Evolutionary conservation across 139 green algal genomes (phyloP), one percentile per base, ranked within the genome.

Genomic region (Mychonastes homosphaera): DNA sequence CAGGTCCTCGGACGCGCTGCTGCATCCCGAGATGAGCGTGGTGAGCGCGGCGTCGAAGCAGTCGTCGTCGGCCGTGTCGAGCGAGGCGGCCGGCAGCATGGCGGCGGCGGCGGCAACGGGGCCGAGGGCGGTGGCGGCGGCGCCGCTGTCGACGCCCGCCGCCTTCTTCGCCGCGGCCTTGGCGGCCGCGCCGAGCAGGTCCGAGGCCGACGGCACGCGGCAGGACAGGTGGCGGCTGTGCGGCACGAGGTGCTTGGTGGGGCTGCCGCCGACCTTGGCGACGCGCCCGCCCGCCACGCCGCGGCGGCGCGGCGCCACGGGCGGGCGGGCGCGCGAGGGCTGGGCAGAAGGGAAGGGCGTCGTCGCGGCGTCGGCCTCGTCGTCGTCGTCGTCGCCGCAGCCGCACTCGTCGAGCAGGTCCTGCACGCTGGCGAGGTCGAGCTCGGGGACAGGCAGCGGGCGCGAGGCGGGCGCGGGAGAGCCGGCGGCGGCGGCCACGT

Each of bases 271-370:
- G 23, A 36, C 24, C 19, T 27, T 19, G 19, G 21, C 6, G 19
- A n/a, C 10, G 8, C 19, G 41, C 41, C 21, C 41, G 19, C 24
- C 7, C 41, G 24, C 24, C 21, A n/a, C 0, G 46, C 24, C 24
- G 33, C 24, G 10, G 44, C 13, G 18, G 24, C 33, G 57, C 57
- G 46, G 28, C 52, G 56, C 56, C 44, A 43, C 44, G 54, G 32
- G 3, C 32, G 43, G 39, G 16, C 15, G 15, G 39, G 16, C 39
- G 16, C 15, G 15, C 39, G 15, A 16, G 16, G 16, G 16, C 15
- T 16, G 16, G 39, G 16, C 39, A 46, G 39, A 13, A 46, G 16
- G 39, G 16, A 46, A 46, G 15, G 39, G 39, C 15, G 15, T 16
- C 15, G 39, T 13, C 15, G 15, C 15, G 39, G 16, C 15, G 39